Base-by-base conservation (phyloP, 495 filamentous ascomycete genomes). In the Tuber umbilicatum region DNA sequence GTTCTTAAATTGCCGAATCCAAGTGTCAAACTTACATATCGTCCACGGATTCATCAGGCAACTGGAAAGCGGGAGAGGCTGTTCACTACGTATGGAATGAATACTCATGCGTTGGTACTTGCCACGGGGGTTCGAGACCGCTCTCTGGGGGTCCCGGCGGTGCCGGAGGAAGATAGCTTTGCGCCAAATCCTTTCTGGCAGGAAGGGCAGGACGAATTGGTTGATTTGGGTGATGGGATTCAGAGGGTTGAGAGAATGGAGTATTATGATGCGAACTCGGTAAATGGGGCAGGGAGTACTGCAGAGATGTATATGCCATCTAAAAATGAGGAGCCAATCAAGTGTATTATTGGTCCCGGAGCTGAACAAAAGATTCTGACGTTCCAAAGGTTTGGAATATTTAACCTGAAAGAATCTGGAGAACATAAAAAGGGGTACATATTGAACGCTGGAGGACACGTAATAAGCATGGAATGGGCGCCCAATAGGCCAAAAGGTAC, bases 21-120 rank as follows among this genome's bases (percentile, higher is more conserved):
- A 3, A 69, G 71, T 5, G 78, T 82, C 71, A 77, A 82, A 70
- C 80, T 82, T 40, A 82, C 81, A 2, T 80, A 82, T 39, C 78
- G 81, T 0, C 81, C 80, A 0, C 80, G 81, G 23, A 73, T 82
- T 64, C 72, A 73, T 69, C 80, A 82, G 68, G 73, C 78, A 38
- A 82, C 78, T 9, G 75, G 80, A n/a, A 82, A 82, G 70, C 75
- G 74, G 7, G 81, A 82, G 45, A 67, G 81, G 40, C 73, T 82
- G 17, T 71, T 76, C 17, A 79, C 81, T 0, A 75, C 81, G 5
- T 82, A 80, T 67, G 81, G 81, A 10, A 73, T 45, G 12, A 74
- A 78, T 31, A 73, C 40, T 3, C 75, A 76, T 27, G 73, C 69
- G 23, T 70, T 82, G 0, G 75, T 83, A 21, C 75, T 70, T 37